Conservation (phyloP, 2,329 filamentous ascomycete species). For the Trichothecium sympodiale region DNA sequence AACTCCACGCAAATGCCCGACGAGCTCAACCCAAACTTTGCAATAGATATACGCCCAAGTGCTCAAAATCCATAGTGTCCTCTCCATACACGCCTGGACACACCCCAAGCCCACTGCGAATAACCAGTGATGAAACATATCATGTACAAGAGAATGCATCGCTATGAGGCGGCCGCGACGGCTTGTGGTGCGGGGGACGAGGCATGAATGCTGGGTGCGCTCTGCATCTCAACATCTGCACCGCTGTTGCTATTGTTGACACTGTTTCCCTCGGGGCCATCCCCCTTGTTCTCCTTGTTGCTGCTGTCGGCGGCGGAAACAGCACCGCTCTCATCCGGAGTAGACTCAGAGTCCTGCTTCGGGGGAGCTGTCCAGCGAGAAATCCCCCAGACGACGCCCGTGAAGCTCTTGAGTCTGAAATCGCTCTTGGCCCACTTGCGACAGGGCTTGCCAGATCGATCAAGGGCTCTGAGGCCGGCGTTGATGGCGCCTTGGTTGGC, state of each 20-base stretch:
- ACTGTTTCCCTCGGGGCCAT: constrained; percentile 38
- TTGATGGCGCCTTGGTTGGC: constrained; percentile 97
- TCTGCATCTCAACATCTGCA: constrained; percentile 41
- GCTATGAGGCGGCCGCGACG: constrained; percentile 32
- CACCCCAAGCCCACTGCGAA: no score
- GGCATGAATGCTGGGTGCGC: constrained; percentile 34
- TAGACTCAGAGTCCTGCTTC: constrained; percentile 37
- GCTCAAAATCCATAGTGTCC: no score
- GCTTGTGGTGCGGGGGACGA: constrained; percentile 40
- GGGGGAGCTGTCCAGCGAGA: constrained; percentile 70
- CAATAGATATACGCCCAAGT: no score
- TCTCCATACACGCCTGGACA: no score
- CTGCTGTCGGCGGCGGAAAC: constrained; percentile 34
- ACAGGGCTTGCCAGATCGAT: constrained; percentile 83
- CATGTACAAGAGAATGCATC: neutral
- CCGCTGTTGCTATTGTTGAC: constrained; percentile 31
- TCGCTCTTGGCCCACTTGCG: constrained; percentile 80
- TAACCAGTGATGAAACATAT: no score
- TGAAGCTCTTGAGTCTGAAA: constrained; percentile 85
- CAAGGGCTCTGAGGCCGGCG: constrained; percentile 84
- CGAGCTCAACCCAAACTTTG: no score
- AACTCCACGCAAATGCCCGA: no score
- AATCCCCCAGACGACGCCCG: constrained; percentile 72
- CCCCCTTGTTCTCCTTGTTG: constrained; percentile 55
- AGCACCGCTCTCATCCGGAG: constrained; percentile 32